Evolutionary conservation across 176 grass and related monocot species (phyloP).

Genomic region (Avena insularis): DNA sequence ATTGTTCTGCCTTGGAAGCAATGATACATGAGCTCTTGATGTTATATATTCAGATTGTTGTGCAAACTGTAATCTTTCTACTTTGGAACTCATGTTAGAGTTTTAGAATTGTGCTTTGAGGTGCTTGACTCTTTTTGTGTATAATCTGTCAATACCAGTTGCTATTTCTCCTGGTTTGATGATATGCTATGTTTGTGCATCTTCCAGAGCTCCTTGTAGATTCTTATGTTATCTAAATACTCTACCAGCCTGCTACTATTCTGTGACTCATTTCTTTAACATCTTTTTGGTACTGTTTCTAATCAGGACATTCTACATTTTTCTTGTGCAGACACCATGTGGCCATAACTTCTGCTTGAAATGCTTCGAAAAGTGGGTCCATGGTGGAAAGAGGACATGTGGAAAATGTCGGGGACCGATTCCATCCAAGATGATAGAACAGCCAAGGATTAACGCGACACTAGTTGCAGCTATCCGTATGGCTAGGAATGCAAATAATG

Average conservation of each 20-base stretch:
- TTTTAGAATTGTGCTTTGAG: neutral
- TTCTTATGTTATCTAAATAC: neutral
- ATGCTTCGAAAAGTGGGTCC: conserved; percentile 85
- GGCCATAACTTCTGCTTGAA: conserved; percentile 95
- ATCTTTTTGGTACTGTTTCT: neutral
- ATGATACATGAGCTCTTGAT: neutral
- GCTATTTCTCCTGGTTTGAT: neutral
- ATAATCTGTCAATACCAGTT: neutral
- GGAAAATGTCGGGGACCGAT: conserved; percentile 67
- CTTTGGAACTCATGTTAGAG: neutral
- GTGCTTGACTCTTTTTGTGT: neutral
- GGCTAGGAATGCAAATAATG: conserved; percentile 69
- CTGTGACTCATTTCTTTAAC: neutral
- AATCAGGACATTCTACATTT: conserved; percentile 4
- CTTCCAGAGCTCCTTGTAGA: neutral
- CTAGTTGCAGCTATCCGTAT: conserved; percentile 79
- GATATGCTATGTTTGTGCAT: neutral
- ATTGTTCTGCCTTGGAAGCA: neutral
- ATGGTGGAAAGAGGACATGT: conserved; percentile 68
- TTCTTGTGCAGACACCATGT: conserved; percentile 73
- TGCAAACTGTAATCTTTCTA: neutral
- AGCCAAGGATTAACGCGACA: conserved; percentile 84
- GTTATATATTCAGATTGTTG: neutral
- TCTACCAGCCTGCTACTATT: neutral
- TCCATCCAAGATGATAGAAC: conserved; percentile 67